Percentiles rank a stretch among this genome's conserved stretches.
These are phyloP conservation scores for Warburgia ugandensis DNA, from an alignment of 164 flowering plant genomes.

Conservation along the genomic window DNA sequence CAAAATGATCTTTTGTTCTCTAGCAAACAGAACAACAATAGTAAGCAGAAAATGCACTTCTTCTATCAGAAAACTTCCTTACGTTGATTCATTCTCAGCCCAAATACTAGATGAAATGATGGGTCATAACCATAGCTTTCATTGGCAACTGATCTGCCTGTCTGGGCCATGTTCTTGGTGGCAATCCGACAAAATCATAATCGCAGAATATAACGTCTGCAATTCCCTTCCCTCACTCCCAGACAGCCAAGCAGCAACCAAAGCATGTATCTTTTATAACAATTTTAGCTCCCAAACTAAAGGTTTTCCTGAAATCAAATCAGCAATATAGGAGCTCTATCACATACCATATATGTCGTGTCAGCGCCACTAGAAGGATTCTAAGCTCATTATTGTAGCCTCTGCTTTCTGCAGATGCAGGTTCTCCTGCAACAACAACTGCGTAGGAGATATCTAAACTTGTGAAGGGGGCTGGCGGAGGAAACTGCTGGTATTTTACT, in stretches of 20 bases:
- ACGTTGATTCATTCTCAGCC: slow-evolving; percentile 42
- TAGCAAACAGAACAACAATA: too few relatives aligned
- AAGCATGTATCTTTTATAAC: slow-evolving; percentile 54
- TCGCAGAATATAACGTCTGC: slow-evolving; percentile 78
- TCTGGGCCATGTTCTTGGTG: slow-evolving; percentile 74
- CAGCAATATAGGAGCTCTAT: slow-evolving; percentile 57
- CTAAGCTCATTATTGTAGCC: slow-evolving; percentile 59
- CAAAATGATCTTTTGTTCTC: slow-evolving; percentile 5
- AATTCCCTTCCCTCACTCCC: slow-evolving; percentile 76
- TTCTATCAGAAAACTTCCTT: too few relatives aligned
- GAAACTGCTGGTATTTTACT: slow-evolving; percentile 45
- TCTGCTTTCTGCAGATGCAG: slow-evolving; percentile 56
- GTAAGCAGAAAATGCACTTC: too few relatives aligned
- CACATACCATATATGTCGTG: slow-evolving; percentile 36
- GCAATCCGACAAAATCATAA: slow-evolving; percentile 52
- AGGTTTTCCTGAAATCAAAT: slow-evolving; percentile 79
- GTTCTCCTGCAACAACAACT: slow-evolving; percentile 75
- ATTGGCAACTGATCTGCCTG: slow-evolving; percentile 61
- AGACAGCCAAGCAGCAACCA: slow-evolving; percentile 85
- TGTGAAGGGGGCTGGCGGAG: slow-evolving; percentile 43
- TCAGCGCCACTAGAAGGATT: slow-evolving; percentile 59
- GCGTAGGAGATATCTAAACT: slow-evolving; percentile 51
- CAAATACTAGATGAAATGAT: slow-evolving; percentile 67
- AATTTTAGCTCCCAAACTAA: slow-evolving; percentile 49
- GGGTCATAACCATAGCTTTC: slow-evolving; percentile 47